Conservation (phyloP, 768 basidiomycete genomes). For the Xerocomus brunneocitrinus region DNA sequence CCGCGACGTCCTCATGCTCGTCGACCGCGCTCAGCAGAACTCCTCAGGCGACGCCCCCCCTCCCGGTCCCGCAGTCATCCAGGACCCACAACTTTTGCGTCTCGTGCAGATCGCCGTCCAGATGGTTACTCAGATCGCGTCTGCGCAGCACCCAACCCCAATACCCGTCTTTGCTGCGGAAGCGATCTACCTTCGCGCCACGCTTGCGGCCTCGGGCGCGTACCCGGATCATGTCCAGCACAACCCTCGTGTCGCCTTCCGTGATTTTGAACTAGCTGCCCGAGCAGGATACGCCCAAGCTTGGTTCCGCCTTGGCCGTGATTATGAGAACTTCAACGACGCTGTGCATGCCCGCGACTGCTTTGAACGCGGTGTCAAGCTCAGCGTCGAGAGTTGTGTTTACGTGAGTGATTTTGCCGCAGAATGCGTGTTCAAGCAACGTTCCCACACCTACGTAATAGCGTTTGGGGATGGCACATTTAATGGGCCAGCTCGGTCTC, state of each 20-base stretch:
- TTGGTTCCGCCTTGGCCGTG: conserved; percentile 89
- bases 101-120: conserved; percentile 64
- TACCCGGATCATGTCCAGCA: conserved; percentile 60
- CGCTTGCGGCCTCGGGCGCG: conserved; percentile 66
- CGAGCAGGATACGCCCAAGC: conserved; percentile 71
- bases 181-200: conserved; percentile 72
- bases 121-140: conserved; percentile 55
- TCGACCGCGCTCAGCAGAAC: conserved; percentile 49
- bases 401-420: conserved; percentile 50
- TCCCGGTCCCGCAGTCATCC: conserved; percentile 48
- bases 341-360: conserved; percentile 70
- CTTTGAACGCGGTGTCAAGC: conserved; percentile 77
- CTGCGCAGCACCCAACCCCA: conserved; percentile 31
- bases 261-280: conserved; percentile 84
- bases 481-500: conserved; percentile 81
- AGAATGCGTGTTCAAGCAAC: background rate
- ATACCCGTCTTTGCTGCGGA: conserved; percentile 52
- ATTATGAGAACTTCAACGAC: conserved; percentile 89
- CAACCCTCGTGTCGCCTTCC: conserved; percentile 77
- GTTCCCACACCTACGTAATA: conserved; percentile 27
- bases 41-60: conserved; percentile 40
- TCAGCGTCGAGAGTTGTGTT: conserved; percentile 71
- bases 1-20: conserved; percentile 75
- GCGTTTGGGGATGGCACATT: conserved; percentile 91
- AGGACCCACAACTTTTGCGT: conserved; percentile 54